Percentiles rank a stretch among this genome's conserved stretches.
Conservation (phyloP, 1,139 yeast genomes). For the Candida frijolesensis region DNA sequence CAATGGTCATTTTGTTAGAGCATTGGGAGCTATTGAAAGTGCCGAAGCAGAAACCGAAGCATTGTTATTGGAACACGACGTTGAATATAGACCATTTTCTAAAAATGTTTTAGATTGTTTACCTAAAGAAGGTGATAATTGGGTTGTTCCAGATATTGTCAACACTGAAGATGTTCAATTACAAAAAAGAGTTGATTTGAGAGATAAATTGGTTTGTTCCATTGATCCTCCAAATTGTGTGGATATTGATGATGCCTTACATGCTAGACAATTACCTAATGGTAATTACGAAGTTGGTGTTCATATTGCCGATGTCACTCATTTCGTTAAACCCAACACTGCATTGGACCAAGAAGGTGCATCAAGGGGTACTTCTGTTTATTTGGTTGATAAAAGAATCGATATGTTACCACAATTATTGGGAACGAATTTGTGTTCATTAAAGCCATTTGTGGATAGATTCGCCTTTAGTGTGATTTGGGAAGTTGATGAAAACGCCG, state of each 20-base stretch:
- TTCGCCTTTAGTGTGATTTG: conserved; percentile 94
- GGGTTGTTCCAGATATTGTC: conserved; percentile 79
- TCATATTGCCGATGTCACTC: conserved; percentile 98
- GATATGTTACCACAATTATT: conserved; percentile 97
- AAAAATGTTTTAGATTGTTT: conserved; percentile 89
- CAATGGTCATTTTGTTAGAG: conserved; percentile 91
- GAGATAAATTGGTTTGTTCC: conserved; percentile 89
- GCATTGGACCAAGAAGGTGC: conserved; percentile 97
- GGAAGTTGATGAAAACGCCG: conserved; percentile 88
- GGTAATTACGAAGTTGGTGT: conserved; percentile 98
- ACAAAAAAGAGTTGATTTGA: conserved; percentile 73
- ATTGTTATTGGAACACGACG: conserved; percentile 88
- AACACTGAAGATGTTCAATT: conserved; percentile 62
- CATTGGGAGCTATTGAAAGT: conserved; percentile 87
- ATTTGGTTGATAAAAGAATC: conserved; percentile 96
- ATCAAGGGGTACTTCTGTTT: conserved; percentile 94
- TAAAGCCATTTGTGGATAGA: conserved; percentile 93
- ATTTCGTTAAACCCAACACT: conserved; percentile 91
- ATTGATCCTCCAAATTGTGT: conserved; percentile 99
- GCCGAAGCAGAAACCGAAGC: conserved; percentile 98
- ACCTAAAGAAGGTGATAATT: conserved; percentile 89
- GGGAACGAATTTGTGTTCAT: conserved; percentile 95
- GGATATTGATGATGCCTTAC: conserved; percentile 98
- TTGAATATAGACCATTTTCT: conserved; percentile 94
- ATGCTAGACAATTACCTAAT: conserved; percentile 80